Conservation (phyloP, 192 early-diverging fungal species). For the Podochytrium sp. region DNA sequence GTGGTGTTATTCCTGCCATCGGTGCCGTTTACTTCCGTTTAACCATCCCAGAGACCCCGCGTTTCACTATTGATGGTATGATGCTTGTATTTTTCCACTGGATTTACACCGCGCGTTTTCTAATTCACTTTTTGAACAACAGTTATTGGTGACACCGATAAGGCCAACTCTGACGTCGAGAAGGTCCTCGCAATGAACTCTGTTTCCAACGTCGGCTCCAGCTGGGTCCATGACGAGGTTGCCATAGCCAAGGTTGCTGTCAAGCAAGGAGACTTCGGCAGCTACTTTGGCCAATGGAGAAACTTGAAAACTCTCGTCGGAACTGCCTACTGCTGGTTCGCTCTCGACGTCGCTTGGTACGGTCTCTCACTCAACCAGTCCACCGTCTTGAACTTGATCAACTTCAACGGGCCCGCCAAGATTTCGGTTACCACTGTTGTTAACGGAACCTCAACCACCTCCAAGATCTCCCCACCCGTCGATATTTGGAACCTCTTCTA, state of each 20-base stretch:
- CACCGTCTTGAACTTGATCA: conserved; percentile 32
- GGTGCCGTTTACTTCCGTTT: conserved; percentile 84
- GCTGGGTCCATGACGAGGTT: conserved; percentile 29
- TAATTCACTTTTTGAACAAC: not conserved
- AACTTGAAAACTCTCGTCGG: conserved; percentile 77
- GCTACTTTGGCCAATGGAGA: conserved; percentile 78
- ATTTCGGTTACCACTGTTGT: not conserved
- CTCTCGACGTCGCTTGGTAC: conserved; percentile 57
- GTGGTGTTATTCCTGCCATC: conserved; percentile 83
- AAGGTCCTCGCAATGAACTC: conserved; percentile 36
- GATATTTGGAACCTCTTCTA: conserved; percentile 45
- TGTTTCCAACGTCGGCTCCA: conserved; percentile 14
- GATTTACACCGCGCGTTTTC: not conserved
- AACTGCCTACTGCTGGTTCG: conserved; percentile 51
- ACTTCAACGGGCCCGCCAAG: conserved; percentile 38
- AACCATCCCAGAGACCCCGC: conserved; percentile 94
- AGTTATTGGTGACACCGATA: conserved; percentile 72
- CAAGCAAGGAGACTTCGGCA: conserved; percentile 28
- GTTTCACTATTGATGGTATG: conserved; percentile 67
- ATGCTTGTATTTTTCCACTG: not conserved
- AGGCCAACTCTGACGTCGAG: conserved; percentile 41
- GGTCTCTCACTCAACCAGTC: conserved; percentile 43
- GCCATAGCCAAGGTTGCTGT: conserved; percentile 11
- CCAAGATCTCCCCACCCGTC: conserved; percentile 48
- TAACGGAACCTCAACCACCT: conserved; percentile 39